Evolutionary conservation across 768 basidiomycete genomes (phyloP), one percentile per base, ranked within the genome.

Genomic region (Pholiota conissans): DNA sequence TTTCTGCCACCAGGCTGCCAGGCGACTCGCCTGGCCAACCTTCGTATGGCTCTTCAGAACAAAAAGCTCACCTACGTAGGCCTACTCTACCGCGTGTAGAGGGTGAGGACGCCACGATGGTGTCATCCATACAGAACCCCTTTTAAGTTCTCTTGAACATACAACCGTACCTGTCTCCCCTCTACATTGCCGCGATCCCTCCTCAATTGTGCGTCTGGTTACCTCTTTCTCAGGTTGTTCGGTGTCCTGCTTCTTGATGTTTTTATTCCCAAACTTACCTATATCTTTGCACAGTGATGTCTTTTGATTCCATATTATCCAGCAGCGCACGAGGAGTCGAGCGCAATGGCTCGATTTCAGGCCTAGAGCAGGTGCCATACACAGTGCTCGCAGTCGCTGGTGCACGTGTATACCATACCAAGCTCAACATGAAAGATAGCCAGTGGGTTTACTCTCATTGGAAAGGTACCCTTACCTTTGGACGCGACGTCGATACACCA

Each of bases 371-470:
- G 34, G 65, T 47, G 13, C 74, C 54, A 34, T 79, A 81, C 63
- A 73, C 79, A 32, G 73, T 83, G 48, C 74, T 84, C 63, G 81
- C 83, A n/a, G 73, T 74, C 3, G 84, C 84, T 48, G 68, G 74
- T 27, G 85, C 82, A 37, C 80, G 84, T 62, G 76, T 87, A 29
- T 88, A 89, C 66, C 84, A 87, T 67, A 79, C 84, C 3, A 79
- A 82, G 30, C 79, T 85, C 63, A 69, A 65, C 42, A 58, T 59
- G 20, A 71, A 78, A 72, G 64, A 71, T 65, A 64, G 69, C 52
- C 79, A 81, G 48, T 90, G 88, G 88, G 74, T 74, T 8, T 85
- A 79, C 62, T 83, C 86, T 22, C 79, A 81, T 32, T 75, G 88
- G 65, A 77, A 76, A 56, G 88, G 88, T 22, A 81, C 78, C 16